These are phyloP conservation scores for Trichosporon sp. DNA, from an alignment of 1,284 basidiomycete genomes.

Conservation along the genomic window DNA sequence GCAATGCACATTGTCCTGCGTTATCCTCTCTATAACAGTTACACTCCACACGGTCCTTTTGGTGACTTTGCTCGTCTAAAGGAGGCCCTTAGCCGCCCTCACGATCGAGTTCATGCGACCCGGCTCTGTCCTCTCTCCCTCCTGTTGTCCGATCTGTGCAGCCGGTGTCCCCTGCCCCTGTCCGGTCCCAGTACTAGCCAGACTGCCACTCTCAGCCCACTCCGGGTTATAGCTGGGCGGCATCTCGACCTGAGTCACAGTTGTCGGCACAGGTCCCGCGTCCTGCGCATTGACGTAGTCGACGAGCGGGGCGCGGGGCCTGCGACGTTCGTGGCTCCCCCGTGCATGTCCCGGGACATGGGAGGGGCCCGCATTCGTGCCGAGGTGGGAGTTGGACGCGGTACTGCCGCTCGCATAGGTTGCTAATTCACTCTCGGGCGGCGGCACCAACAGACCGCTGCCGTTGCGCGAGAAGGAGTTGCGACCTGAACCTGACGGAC, in stretches of 20 bases:
- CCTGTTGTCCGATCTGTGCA: too few species aligned
- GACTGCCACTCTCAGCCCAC: slow-evolving; percentile 23
- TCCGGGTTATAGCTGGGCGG: slow-evolving; percentile 22
- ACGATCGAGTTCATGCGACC: slow-evolving; percentile 18
- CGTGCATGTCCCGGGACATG: background rate
- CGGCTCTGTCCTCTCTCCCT: background rate
- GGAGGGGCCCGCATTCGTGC: background rate
- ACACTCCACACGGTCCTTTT: too few species aligned
- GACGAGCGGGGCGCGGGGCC: background rate
- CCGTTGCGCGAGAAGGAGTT: slow-evolving; percentile 1
- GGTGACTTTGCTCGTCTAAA: background rate
- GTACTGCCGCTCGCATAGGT: background rate
- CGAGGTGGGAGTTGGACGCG: background rate
- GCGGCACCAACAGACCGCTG: background rate
- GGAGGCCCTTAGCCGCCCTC: slow-evolving; percentile 11
- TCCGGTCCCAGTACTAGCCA: background rate
- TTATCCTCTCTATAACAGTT: background rate
- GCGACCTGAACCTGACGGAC: background rate
- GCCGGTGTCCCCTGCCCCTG: too few species aligned
- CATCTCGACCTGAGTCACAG: slow-evolving; percentile 1
- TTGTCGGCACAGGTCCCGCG: background rate
- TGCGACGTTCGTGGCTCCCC: background rate
- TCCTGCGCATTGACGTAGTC: slow-evolving; percentile 16
- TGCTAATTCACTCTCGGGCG: background rate
- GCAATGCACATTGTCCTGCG: background rate